Conservation (phyloP, 1,284 basidiomycete genomes). For the Dichomitus squalens region DNA sequence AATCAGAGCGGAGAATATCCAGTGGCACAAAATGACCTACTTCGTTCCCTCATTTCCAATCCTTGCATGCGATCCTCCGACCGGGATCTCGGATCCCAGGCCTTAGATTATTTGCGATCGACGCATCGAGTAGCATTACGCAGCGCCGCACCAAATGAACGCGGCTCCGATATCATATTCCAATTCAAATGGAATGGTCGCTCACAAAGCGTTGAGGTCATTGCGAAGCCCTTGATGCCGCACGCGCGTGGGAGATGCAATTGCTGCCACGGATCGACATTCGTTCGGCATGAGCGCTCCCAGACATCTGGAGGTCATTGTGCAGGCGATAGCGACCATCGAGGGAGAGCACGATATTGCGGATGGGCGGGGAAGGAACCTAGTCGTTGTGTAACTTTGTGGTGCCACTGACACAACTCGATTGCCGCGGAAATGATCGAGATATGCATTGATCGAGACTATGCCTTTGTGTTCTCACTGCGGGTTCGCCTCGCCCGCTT, state of each 20-base stretch:
- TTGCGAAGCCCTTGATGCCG: too few species aligned
- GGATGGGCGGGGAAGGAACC: too few species aligned
- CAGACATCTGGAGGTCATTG: not conserved
- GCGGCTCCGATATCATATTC: not conserved
- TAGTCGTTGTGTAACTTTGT: not conserved
- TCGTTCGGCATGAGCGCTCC: not conserved
- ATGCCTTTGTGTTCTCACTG: too few species aligned
- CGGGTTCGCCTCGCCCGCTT: too few species aligned
- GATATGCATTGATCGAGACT: too few species aligned
- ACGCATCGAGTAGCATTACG: not conserved
- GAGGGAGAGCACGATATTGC: not conserved
- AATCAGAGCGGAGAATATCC: too few species aligned
- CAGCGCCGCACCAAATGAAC: not conserved
- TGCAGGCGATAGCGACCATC: not conserved
- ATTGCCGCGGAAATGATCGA: conserved; percentile 1
- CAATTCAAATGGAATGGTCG: not conserved
- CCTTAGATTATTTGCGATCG: not conserved
- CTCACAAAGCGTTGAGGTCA: not conserved
- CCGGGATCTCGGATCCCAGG: too few species aligned
- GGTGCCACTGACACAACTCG: not conserved
- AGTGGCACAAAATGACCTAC: too few species aligned
- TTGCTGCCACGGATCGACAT: not conserved
- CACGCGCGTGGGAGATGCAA: too few species aligned
- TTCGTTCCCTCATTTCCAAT: too few species aligned
- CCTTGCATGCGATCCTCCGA: too few species aligned